Base-by-base conservation (phyloP, 371 early-diverging fungal species). In the Mortierella polycephala region DNA sequence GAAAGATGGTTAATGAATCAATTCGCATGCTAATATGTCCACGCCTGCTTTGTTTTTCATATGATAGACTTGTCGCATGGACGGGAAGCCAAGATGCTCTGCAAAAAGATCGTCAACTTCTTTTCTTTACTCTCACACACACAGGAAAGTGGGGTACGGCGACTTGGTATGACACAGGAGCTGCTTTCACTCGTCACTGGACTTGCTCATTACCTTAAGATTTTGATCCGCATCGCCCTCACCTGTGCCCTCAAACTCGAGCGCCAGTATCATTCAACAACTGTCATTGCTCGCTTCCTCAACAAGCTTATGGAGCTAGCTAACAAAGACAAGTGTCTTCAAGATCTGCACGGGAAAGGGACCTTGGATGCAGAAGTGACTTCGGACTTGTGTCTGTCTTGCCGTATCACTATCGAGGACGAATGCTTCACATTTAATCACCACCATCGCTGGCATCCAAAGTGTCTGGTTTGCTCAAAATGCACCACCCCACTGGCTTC, bases 181-280 rank as follows among this genome's bases (percentile, higher is more conserved):
- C 83, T 98, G 63, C 85, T 98, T 39, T 89, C 94, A 9, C 83
- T 96, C 16, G 97, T 98, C 6, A 96, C 98, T 54, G 92, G 93
- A 16, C 85, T 99, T 8, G 99, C 98, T 6, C 98, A 96, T 62
- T 92, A 91, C 60, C 86, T 98, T 20, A 99, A 98, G 81, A 89
- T 93, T 18, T 75, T 97, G 60, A 97, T 98, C 64, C 90, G 97
- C 7, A 88, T 94, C 14, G 96, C 96, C 9, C 82, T 99, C 46
- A 94, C 91, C 18, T 95, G 97, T 7, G 94, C 97, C 0, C 81
- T 99, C 40, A 87, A 89, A 70, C 85, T 97, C 75, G 84, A 83
- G 66, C 72, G 83, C 18, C 69, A 79, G 42, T 84, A 84, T 42
- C 56, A 70, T 37, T 75, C 74, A 20, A 63, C 62, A 21, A 79